These are phyloP conservation scores for Neonectria magnoliae DNA, from an alignment of 2,329 filamentous ascomycete species.

Conservation along the genomic window DNA sequence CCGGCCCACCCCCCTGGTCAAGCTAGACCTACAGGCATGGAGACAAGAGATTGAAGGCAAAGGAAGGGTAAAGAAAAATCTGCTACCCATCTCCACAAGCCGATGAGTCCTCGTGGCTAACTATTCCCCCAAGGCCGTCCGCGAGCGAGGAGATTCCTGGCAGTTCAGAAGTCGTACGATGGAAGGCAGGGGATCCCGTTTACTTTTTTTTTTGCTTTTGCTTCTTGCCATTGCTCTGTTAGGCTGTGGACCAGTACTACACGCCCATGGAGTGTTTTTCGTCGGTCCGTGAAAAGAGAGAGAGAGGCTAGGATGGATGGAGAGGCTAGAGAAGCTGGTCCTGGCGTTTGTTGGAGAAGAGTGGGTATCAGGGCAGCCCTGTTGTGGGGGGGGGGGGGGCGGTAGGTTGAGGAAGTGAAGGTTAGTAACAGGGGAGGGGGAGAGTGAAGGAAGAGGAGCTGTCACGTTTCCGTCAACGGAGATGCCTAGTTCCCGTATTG, in stretches of 20 bases:
- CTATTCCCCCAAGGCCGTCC: slow-evolving; percentile 18
- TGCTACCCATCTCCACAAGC: slow-evolving; percentile 40
- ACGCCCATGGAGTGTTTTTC: slow-evolving; percentile 21
- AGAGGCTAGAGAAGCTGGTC: slow-evolving; percentile 15
- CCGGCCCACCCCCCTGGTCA: slow-evolving; percentile 27
- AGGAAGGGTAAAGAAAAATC: slow-evolving; percentile 27
- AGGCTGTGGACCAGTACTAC: not conserved
- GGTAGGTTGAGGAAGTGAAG: not conserved
- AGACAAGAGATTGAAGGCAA: slow-evolving; percentile 30
- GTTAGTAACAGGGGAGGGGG: not conserved
- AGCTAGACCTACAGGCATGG: slow-evolving; percentile 25
- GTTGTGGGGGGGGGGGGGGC: slow-evolving; percentile 18
- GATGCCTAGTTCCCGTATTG: not conserved
- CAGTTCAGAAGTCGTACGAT: slow-evolving; percentile 42
- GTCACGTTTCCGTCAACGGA: slow-evolving; percentile 5
- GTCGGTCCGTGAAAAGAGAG: slow-evolving; percentile 10
- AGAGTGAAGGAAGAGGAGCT: slow-evolving; percentile 1
- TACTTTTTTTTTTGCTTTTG: slow-evolving; percentile 30
- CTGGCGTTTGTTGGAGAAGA: slow-evolving; percentile 20
- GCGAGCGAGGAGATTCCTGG: slow-evolving; percentile 25
- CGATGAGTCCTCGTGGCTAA: slow-evolving; percentile 40
- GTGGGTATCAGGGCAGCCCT: slow-evolving; percentile 18
- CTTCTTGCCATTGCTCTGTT: slow-evolving; percentile 8
- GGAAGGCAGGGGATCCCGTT: slow-evolving; percentile 20
- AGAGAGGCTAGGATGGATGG: not conserved